phyloP scores from a whole-genome alignment of 2,329 filamentous ascomycete genomes.

The Pestalotiopsis sp. region DNA sequence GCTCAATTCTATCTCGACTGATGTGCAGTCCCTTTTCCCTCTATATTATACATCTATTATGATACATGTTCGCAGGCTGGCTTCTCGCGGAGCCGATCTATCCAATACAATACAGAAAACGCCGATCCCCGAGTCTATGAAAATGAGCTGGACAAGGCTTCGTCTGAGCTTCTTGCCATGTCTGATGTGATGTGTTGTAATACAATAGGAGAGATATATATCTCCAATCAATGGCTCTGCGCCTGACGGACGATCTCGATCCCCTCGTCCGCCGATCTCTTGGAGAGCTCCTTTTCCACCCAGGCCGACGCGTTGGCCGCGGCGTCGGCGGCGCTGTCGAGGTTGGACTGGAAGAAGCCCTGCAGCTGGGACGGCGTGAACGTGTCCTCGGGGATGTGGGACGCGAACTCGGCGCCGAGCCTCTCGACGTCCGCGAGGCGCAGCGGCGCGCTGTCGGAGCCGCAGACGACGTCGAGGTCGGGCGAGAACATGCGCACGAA shows the following conservation, averaged over 20 bases:
- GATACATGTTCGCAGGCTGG: neutral
- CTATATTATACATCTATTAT: neutral
- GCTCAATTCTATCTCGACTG: neutral
- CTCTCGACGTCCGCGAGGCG: conserved; percentile 17
- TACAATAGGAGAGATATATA: neutral
- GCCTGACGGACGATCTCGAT: conserved; percentile 29
- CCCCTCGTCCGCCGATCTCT: conserved; percentile 26
- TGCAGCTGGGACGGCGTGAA: conserved; percentile 39
- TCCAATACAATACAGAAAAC: neutral
- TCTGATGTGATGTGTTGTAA: neutral
- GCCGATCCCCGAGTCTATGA: neutral
- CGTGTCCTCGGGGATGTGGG: conserved; percentile 33
- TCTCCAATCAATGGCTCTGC: neutral
- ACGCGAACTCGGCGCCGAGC: conserved; percentile 31
- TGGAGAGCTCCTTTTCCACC: conserved; percentile 31
- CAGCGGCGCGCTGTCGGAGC: too few species aligned
- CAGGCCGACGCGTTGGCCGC: conserved; percentile 27
- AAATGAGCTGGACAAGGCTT: neutral
- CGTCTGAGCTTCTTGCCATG: neutral
- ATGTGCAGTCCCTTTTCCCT: neutral
- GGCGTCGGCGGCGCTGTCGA: conserved; percentile 33
- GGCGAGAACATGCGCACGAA: conserved; percentile 37
- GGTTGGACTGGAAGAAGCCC: conserved; percentile 36
- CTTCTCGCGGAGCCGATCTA: neutral
- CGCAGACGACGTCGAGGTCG: conserved; percentile 21